Evolutionary conservation across 2,329 filamentous ascomycete genomes (phyloP).

Genomic region (Nannizziopsis arthrosporioides): DNA sequence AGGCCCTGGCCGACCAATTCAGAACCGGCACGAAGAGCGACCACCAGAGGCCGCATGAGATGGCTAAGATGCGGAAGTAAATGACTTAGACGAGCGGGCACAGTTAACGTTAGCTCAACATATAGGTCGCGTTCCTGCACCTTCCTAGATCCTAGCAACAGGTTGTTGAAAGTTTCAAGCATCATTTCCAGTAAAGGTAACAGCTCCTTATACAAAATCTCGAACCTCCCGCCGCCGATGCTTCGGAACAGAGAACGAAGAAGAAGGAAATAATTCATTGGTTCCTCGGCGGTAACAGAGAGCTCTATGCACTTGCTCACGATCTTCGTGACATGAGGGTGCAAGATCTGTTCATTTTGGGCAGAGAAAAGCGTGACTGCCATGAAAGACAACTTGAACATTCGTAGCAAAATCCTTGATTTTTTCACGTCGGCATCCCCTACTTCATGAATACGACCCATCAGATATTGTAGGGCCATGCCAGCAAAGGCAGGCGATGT

Average conservation of each 20-base stretch:
- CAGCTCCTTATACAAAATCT: slow-evolving; percentile 97
- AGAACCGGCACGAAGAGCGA: slow-evolving; percentile 78
- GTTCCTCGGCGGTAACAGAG: slow-evolving; percentile 88
- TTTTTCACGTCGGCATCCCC: slow-evolving; percentile 85
- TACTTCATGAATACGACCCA: slow-evolving; percentile 92
- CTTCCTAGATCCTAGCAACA: slow-evolving; percentile 80
- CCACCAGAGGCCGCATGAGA: slow-evolving; percentile 93
- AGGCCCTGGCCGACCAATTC: slow-evolving; percentile 92
- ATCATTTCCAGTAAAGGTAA: slow-evolving; percentile 93
- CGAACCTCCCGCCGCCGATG: slow-evolving; percentile 93
- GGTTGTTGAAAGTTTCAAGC: slow-evolving; percentile 88
- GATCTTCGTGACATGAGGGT: slow-evolving; percentile 94
- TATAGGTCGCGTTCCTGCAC: slow-evolving; percentile 87
- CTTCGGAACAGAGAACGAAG: slow-evolving; percentile 86
- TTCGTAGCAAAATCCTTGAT: slow-evolving; percentile 77
- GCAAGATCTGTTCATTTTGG: slow-evolving; percentile 88
- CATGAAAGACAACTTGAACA: slow-evolving; percentile 99
- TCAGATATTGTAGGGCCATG: slow-evolving; percentile 93
- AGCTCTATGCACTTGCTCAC: slow-evolving; percentile 95
- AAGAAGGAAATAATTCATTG: slow-evolving; percentile 96
- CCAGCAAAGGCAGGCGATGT: slow-evolving; percentile 96
- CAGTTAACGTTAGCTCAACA: slow-evolving; percentile 90
- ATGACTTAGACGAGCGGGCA: slow-evolving; percentile 87
- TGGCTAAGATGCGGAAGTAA: slow-evolving; percentile 90
- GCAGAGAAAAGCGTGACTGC: slow-evolving; percentile 89